Conservation (phyloP, 768 basidiomycete species). For the Amanita jacksonii region DNA sequence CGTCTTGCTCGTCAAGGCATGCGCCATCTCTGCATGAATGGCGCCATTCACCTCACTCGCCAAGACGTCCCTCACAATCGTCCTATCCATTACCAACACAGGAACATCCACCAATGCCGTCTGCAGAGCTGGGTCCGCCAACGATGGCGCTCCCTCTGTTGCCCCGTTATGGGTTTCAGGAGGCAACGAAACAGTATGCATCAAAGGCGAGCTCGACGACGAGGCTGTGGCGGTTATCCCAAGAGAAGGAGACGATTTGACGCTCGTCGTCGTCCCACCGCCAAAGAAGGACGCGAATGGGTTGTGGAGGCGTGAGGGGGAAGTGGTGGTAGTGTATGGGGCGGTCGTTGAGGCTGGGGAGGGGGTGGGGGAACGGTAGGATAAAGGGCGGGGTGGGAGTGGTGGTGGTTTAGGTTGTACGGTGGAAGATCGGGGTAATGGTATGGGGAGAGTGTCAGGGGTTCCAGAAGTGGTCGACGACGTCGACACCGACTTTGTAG, state of each 20-base stretch:
- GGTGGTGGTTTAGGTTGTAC: too few relatives aligned
- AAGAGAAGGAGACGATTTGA: conserved; percentile 21
- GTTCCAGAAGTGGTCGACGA: too few relatives aligned
- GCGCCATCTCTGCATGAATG: conserved; percentile 47
- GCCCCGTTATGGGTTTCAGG: conserved; percentile 1
- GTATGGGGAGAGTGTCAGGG: too few relatives aligned
- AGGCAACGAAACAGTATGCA: neutral
- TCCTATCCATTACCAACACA: conserved; percentile 46
- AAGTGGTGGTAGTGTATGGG: conserved; percentile 6
- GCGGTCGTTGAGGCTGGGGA: conserved; percentile 6
- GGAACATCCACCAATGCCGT: conserved; percentile 40
- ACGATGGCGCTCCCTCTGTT: neutral
- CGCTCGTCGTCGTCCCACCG: conserved; percentile 18
- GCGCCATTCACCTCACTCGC: conserved; percentile 43
- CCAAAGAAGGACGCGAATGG: conserved; percentile 80
- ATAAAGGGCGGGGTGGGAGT: conserved; percentile 23
- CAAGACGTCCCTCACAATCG: conserved; percentile 44
- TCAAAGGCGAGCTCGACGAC: neutral
- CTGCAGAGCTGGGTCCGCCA: conserved; percentile 16
- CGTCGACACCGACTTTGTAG: conserved; percentile 16
- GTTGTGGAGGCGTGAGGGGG: conserved; percentile 40
- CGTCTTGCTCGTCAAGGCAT: conserved; percentile 29
- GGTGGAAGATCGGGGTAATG: too few relatives aligned
- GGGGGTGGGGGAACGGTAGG: conserved; percentile 26
- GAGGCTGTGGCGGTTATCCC: conserved; percentile 22